phyloP scores from a whole-genome alignment of 192 early-diverging fungal species.

The Backusella morwellensis region DNA sequence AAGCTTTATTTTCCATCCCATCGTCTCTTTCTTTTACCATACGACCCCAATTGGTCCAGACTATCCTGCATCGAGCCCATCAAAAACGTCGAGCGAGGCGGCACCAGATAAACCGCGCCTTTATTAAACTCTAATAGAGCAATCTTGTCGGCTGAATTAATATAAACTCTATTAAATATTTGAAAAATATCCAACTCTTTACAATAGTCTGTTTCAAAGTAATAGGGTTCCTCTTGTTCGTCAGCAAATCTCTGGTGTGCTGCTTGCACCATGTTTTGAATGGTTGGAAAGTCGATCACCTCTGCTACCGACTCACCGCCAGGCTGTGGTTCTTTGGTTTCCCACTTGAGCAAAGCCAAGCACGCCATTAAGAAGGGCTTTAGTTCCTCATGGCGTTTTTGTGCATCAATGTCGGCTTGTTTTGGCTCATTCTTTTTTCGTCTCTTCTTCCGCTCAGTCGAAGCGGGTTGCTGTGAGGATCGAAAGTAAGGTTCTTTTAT shows the following conservation, averaged over 20 bases:
- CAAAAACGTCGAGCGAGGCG: constrained; percentile 12
- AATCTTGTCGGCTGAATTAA: background rate
- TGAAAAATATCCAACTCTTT: constrained; percentile 10
- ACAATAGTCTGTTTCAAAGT: background rate
- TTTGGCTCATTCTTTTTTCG: constrained; percentile 14
- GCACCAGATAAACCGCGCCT: constrained; percentile 12
- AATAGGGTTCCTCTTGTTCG: background rate
- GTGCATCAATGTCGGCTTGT: constrained; percentile 12
- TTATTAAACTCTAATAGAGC: background rate
- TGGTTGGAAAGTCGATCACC: constrained; percentile 3
- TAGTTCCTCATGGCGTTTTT: constrained; percentile 12
- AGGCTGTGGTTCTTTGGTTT: background rate
- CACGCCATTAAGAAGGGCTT: constrained; percentile 10
- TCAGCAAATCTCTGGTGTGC: background rate
- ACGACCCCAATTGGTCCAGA: constrained; percentile 5
- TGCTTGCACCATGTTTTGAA: constrained; percentile 4
- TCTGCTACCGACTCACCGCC: background rate
- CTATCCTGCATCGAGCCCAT: constrained; percentile 25
- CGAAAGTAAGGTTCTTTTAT: constrained; percentile 24
- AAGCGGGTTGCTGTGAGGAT: background rate
- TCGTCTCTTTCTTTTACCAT: background rate
- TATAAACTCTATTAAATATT: constrained; percentile 10
- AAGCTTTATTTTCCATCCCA: background rate
- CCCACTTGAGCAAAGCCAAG: background rate
- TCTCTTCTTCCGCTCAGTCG: constrained; percentile 4